Conservation (phyloP, 164 flowering plant species). For the Taxillus chinensis region DNA sequence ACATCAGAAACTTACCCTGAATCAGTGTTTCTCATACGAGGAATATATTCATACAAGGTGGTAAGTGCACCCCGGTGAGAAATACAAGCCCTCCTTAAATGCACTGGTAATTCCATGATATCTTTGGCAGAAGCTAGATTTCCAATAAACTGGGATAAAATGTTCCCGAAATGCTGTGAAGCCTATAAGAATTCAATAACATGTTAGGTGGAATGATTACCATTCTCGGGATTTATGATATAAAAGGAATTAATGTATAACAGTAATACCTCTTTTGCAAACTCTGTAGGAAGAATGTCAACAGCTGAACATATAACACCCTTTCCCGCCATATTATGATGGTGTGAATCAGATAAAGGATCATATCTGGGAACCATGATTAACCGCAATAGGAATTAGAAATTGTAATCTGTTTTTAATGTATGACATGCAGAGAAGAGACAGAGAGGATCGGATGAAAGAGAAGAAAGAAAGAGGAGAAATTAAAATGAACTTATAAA, state of each 20-base stretch:
- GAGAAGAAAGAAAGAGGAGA: too few species aligned
- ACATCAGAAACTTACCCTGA: constrained; percentile 43
- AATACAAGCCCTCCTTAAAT: constrained; percentile 85
- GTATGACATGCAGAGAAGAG: too few species aligned
- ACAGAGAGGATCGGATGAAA: too few species aligned
- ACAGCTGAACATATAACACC: constrained; percentile 82
- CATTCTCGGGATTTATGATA: neutral
- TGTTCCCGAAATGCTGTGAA: constrained; percentile 94
- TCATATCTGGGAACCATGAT: constrained; percentile 45
- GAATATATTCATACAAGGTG: constrained; percentile 74
- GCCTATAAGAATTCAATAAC: constrained; percentile 37
- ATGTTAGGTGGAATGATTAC: constrained; percentile 3
- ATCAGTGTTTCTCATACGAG: constrained; percentile 69
- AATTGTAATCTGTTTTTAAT: too few species aligned
- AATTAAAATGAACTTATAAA: too few species aligned
- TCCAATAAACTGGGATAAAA: constrained; percentile 68
- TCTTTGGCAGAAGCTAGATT: constrained; percentile 53
- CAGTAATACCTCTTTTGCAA: constrained; percentile 76
- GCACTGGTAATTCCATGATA: constrained; percentile 51
- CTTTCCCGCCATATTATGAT: constrained; percentile 67
- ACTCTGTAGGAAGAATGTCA: constrained; percentile 95
- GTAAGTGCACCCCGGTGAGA: constrained; percentile 68
- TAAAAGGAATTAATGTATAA: neutral
- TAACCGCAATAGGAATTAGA: neutral
- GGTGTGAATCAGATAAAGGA: constrained; percentile 50